Evolutionary conservation across 139 green algal genomes (phyloP), one percentile per base, ranked within the genome.

Genomic region (Chlorella ohadii): DNA sequence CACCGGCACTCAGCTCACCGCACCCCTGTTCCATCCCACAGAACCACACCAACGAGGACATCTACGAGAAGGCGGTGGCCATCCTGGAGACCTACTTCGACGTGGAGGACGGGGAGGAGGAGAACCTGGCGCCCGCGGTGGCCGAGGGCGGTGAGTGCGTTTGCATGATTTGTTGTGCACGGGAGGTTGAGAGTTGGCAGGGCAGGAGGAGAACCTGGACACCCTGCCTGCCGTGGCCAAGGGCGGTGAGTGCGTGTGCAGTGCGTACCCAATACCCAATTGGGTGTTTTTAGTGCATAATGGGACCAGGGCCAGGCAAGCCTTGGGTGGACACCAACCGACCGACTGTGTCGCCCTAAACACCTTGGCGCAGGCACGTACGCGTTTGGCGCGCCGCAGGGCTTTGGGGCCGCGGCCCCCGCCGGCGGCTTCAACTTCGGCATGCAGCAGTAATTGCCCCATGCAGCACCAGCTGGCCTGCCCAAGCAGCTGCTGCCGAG

Each of bases 41-140:
- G 65, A 96, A 97, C 75, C 95, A 98, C 91, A 87, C 81, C 34
- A 98, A 98, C 84, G 96, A 99, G 85, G 97, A 99, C 67, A 96
- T 99, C 80, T 99, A 99, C 85, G 94, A 99, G 75, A 99, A 99
- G 94, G 95, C 96, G 27, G 94, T 99, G 36, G 91, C 94, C 78
- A 96, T 99, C 63, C 88, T 99, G 79, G 93, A 96, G 89, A 90
- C 88, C 13, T 98, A 98, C 90, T 99, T 99, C 80, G 97, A 98
- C 31, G 90, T 98, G 57, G 97, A 99, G 74, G 97, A 99, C 47
- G 95, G 94, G 27, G 97, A 99, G 78, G 97, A 97, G 71, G 96
- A 99, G 89, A 97, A 98, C 87, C 87, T 99, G 55, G 95, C 96
- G 22, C 97, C 97, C 17, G 75, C 78, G 56, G 79, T 93, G 76